These are phyloP conservation scores for Akanthomyces lecanii DNA, from an alignment of 2,329 filamentous ascomycete species.

Conservation along the genomic window DNA sequence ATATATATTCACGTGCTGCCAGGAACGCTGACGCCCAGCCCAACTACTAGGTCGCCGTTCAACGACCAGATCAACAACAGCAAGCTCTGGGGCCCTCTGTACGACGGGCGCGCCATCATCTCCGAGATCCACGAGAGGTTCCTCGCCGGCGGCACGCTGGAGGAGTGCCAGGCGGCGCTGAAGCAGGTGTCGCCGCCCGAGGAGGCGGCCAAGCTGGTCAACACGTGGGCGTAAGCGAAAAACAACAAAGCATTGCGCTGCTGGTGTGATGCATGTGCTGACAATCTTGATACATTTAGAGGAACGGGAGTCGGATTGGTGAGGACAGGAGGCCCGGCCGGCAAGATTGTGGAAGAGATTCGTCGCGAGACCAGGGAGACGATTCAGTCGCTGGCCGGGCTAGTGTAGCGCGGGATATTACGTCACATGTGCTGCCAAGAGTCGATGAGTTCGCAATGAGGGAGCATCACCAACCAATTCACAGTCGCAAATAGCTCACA, in stretches of 20 bases:
- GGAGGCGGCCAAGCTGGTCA: slow-evolving; percentile 29
- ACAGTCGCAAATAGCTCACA: neutral
- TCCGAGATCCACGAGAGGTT: slow-evolving; percentile 38
- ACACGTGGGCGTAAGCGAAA: slow-evolving; percentile 36
- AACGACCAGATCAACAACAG: slow-evolving; percentile 39
- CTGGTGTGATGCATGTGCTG: neutral
- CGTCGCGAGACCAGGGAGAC: slow-evolving; percentile 34
- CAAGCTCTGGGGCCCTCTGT: slow-evolving; percentile 38
- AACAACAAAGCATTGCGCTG: neutral
- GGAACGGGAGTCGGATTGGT: slow-evolving; percentile 44
- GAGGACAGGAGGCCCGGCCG: slow-evolving; percentile 37
- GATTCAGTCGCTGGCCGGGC: slow-evolving; percentile 28
- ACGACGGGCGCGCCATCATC: slow-evolving; percentile 42
- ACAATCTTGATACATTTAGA: slow-evolving; percentile 20
- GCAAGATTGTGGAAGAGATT: slow-evolving; percentile 40
- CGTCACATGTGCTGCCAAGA: neutral
- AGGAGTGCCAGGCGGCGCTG: slow-evolving; percentile 39
- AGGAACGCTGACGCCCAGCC: neutral
- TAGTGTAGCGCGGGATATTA: neutral
- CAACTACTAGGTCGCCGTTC: slow-evolving; percentile 31
- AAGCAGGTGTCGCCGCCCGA: slow-evolving; percentile 35
- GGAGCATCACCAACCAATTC: too few species aligned
- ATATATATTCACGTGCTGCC: neutral
- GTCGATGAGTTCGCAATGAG: neutral
- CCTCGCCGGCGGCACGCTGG: slow-evolving; percentile 35